A percentile compares a stretch with the other conserved stretches of the same genome.
Conservation (phyloP, 768 basidiomycete species). For the Russula emetica region DNA sequence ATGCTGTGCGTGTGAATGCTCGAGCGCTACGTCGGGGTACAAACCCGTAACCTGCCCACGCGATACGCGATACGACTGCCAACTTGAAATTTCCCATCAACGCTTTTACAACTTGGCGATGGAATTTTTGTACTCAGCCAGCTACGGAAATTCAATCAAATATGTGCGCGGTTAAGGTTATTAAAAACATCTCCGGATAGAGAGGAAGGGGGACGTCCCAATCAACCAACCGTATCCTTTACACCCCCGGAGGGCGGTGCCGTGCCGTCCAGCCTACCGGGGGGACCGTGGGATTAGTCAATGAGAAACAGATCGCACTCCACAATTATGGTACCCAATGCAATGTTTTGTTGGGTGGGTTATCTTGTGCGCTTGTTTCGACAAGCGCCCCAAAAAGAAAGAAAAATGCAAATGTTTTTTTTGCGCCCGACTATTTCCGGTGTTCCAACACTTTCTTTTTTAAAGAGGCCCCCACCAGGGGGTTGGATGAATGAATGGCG, state of each 20-base stretch:
- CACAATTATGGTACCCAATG: no score
- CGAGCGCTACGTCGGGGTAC: slow-evolving; percentile 6
- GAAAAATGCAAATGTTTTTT: no score
- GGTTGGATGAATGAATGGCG: no score
- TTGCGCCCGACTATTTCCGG: no score
- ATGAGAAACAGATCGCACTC: no score
- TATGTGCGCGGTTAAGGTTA: background rate
- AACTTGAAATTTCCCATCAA: slow-evolving; percentile 11
- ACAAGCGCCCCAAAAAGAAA: no score
- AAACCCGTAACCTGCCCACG: slow-evolving; percentile 2
- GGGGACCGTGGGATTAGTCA: no score
- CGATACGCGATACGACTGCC: background rate
- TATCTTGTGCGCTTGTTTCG: slow-evolving; percentile 7
- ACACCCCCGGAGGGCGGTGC: slow-evolving; percentile 1
- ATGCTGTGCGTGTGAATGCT: slow-evolving; percentile 14
- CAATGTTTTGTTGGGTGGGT: background rate
- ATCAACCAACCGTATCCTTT: background rate
- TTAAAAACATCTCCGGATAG: slow-evolving; percentile 7
- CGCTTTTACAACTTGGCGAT: background rate
- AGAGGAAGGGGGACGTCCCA: no score
- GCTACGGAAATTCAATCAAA: slow-evolving; percentile 9
- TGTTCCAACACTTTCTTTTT: no score
- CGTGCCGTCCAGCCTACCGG: no score
- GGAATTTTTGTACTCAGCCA: slow-evolving; percentile 8
- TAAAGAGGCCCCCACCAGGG: no score